Base-by-base conservation (phyloP, 83 land plant species). In the Thuja plicata region DNA sequence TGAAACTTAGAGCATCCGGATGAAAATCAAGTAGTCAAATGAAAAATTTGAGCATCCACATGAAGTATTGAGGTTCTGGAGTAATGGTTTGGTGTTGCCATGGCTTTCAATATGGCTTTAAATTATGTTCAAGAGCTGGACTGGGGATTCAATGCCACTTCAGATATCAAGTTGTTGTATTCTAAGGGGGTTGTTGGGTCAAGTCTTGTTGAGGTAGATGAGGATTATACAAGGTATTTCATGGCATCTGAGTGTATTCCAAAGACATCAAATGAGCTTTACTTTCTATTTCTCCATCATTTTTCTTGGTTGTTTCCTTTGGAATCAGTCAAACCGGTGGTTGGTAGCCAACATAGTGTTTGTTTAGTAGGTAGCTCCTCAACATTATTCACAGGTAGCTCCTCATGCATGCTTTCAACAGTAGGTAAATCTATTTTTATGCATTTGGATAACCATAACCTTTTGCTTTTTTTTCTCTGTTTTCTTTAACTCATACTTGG, bases 131-230 rank as follows among this genome's bases (percentile, higher is more conserved):
- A 93, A 60, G 94, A 96, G 10, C 90, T 96, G 43, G 97, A 96
- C 9, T 88, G 95, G 57, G 97, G 97, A 30, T 96, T 96, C 84
- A 95, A 96, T 89, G 95, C 95, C 32, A 93, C 95, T 0, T 86
- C 91, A 24, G 96, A 94, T 88, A 91, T 91, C 9, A 85, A 96
- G 81, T 92, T 96, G 21, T 88, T 94, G 5, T 93, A 94, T 90
- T 96, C 96, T 89, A 96, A 96, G 88, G 97, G 95, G 8, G 57
- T 92, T 1, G 87, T 92, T 48, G 95, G 95, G 13, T 88, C 93
- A 0, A 91, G 93, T 35, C 90, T 94, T 16, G 92, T 93, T 55
- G 55, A 60, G 34, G 9, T 92, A 34, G 93, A 92, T 78, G 96
- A 92, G 30, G 90, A 87, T 62, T 85, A 88, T 57, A 76, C 89